Evolutionary conservation across 140 eudicot species (phyloP), one percentile per base, ranked within the genome.

Genomic region (Oenanthe javanica): DNA sequence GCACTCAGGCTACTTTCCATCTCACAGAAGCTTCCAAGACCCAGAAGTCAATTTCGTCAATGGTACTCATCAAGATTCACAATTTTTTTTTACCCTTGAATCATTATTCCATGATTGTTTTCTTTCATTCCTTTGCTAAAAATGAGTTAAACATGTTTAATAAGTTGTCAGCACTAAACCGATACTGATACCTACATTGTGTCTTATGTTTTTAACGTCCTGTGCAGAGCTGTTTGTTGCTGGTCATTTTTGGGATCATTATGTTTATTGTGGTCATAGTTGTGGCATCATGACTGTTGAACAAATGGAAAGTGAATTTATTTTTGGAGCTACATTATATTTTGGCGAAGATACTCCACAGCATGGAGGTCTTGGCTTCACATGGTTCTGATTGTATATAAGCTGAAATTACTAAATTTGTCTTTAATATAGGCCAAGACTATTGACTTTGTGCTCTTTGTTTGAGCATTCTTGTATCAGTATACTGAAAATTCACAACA

Each of bases 141-240:
- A 18, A 71, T 38, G 49, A 40, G 25, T 71, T 16, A 7, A 71
- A 71, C 16, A 11, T 71, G 3, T 25, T 71, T 71, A 40, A 15
- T 71, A 38, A 1, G n/a, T 40, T 36, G 21, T 40, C 23, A 31
- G 64, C 25, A 13, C 75, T 5, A 71, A 4, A 19, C 25, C 3
- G 6, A 42, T 71, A 15, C n/a, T 40, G 25, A 42, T 9, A 64
- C 42, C 42, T 25, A 64, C 27, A 21, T 59, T 2, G 27, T 9
- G 3, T 10, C 18, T 66, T 25, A 71, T 64, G 23, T 59, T 81
- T 78, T 31, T 25, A 23, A 9, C 50, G 1, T 80, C 71, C 70
- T 59, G 70, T 90, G 93, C 97, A 93, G 98, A 89, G 86, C 66
- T 93, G 98, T 82, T 91, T 93, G 84, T 82, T 91, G 86, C 69